Evolutionary conservation across 2,329 filamentous ascomycete species (phyloP), one percentile per base, ranked within the genome.

Genomic region (Gnomoniopsis smithogilvyi): DNA sequence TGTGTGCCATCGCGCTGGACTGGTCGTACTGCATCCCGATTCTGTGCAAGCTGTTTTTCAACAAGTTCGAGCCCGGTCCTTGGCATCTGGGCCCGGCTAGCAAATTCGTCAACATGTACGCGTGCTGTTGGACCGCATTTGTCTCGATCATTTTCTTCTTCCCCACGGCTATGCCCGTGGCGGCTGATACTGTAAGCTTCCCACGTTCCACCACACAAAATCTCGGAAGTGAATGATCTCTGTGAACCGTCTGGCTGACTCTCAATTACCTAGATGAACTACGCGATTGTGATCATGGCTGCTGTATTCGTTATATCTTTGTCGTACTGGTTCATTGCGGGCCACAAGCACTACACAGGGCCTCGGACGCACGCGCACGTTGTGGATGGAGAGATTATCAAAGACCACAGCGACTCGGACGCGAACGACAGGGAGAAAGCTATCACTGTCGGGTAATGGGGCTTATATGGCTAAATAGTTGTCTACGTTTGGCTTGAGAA

Each of bases 21-120:
- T 80, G 79, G 77, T 78, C 74, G 53, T 84, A 84, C 71, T 78
- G 78, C 69, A 83, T 84, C 60, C 81, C 81, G 30, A 82, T 84
- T 64, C 60, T 76, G 51, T 82, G 79, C 74, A 83, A 83, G 70
- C 68, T 83, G 10, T 34, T 74, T 24, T 82, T 75, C 57, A 71
- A 69, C 58, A 73, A 75, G 51, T 83, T 83, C 66, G 66, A 78
- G 68, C 76, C 72, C 0, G 81, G 81, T 0, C 80, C 81, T 38
- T 83, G 79, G 78, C 70, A 80, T 62, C 68, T 83, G 67, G 80
- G 80, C 52, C 69, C 68, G 43, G 67, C 70, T 19, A 75, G 75
- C 62, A 56, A 62, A 10, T 69, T 64, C 14, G 67, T 83, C 63
- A 83, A 83, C 64, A 56, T 68, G 2, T 81, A 75, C 74, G 78